These are phyloP conservation scores for Ulota crispa DNA, from an alignment of 225 moss, liverwort and hornwort species.

Conservation along the genomic window DNA sequence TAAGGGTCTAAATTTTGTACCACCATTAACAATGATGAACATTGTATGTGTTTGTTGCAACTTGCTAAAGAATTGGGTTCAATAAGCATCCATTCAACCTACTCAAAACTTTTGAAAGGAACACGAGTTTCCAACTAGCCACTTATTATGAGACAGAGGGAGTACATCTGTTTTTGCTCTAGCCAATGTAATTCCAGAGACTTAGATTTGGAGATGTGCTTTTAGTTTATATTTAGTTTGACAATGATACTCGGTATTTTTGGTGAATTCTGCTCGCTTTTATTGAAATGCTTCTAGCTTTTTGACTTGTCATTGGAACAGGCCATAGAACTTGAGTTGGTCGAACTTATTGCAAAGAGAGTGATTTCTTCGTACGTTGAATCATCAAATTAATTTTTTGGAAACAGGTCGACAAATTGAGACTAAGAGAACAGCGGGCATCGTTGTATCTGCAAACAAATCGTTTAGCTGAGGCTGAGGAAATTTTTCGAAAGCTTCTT, in stretches of 20 bases:
- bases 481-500: slow-evolving; percentile 77
- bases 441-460: slow-evolving; percentile 57
- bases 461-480: slow-evolving; percentile 62
- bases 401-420: slow-evolving; percentile 64
- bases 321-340: background rate
- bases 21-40: no score
- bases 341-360: background rate
- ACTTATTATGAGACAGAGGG: no score
- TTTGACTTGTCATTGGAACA: slow-evolving; percentile 5
- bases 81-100: no score
- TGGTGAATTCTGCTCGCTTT: background rate
- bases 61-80: no score
- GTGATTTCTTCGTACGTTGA: background rate
- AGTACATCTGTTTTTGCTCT: background rate
- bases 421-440: slow-evolving; percentile 72
- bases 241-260: background rate
- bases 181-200: background rate
- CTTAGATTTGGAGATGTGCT: background rate
- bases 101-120: no score
- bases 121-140: no score
- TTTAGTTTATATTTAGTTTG: slow-evolving; percentile 1
- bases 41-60: no score
- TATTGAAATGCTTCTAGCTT: background rate
- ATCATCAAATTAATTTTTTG: slow-evolving; percentile 1
- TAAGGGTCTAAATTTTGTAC: no score